phyloP scores from a whole-genome alignment of 2,329 filamentous ascomycete species.

The Pestalotiopsis sp. region DNA sequence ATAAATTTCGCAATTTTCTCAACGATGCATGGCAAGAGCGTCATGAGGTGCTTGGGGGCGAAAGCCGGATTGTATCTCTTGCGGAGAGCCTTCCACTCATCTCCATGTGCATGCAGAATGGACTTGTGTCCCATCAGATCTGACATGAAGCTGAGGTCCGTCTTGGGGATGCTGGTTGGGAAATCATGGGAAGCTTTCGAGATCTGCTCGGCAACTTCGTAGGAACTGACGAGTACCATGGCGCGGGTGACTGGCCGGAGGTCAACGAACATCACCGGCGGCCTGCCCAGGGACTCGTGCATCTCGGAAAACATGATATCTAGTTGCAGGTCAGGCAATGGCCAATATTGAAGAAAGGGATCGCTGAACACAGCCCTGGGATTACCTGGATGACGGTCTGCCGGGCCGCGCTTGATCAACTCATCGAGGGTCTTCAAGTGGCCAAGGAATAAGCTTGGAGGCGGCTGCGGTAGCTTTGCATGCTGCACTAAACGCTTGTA shows the following conservation, averaged over 20 bases:
- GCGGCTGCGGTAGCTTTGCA: background rate
- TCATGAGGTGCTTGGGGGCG: conserved; percentile 39
- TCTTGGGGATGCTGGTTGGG: background rate
- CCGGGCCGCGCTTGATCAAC: background rate
- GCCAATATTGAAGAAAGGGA: background rate
- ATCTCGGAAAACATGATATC: conserved; percentile 15
- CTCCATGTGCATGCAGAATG: conserved; percentile 22
- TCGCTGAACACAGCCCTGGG: background rate
- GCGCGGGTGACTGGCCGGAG: conserved; percentile 19
- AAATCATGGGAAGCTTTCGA: background rate
- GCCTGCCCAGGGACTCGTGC: conserved; percentile 17
- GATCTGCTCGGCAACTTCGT: conserved; percentile 22
- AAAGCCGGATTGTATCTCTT: conserved; percentile 40
- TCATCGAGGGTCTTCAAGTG: background rate
- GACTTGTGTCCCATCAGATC: conserved; percentile 1
- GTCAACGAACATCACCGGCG: conserved; percentile 21
- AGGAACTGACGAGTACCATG: conserved; percentile 18
- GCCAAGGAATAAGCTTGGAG: background rate
- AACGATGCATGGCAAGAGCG: conserved; percentile 28
- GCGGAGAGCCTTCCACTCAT: conserved; percentile 34
- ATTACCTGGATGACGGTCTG: background rate
- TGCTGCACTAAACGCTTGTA: background rate
- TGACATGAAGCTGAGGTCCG: background rate
- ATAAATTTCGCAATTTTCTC: background rate
- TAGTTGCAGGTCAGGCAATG: background rate